Percentiles rank a stretch among this genome's conserved stretches.
Conservation (phyloP, 495 filamentous ascomycete species). For the Cercophora newfieldiana region DNA sequence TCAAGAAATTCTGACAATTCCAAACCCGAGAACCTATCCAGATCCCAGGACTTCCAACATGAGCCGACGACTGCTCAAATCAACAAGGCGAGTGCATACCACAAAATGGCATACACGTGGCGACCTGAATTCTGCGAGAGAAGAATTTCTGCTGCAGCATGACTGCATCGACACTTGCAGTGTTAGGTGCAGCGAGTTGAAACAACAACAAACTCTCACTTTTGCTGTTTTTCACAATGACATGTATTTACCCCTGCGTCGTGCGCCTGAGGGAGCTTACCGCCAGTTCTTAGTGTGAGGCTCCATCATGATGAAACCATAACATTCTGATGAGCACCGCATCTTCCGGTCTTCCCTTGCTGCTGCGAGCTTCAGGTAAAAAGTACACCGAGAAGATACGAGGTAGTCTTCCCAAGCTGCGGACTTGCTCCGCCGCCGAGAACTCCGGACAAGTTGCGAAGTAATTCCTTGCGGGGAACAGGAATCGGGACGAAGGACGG, state of each 20-base stretch:
- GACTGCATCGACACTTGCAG: slow-evolving; percentile 6
- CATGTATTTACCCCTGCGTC: slow-evolving; percentile 5
- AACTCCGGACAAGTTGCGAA: neutral
- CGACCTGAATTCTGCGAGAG: neutral
- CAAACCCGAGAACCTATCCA: too few relatives aligned
- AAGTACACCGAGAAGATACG: too few relatives aligned
- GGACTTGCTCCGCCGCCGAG: neutral
- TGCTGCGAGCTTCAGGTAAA: too few relatives aligned
- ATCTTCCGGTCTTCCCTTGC: neutral
- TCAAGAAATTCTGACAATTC: too few relatives aligned
- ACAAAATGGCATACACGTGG: slow-evolving; percentile 5
- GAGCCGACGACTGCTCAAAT: neutral
- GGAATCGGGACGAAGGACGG: neutral
- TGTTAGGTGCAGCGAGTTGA: neutral
- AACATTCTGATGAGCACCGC: neutral
- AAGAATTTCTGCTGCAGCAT: slow-evolving; percentile 4
- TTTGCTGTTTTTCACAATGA: neutral
- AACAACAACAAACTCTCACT: neutral
- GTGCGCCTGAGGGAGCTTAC: neutral
- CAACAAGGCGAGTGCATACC: neutral
- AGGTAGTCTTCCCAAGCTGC: neutral
- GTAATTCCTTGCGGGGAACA: neutral
- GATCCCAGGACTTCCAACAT: neutral
- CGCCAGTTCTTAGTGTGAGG: slow-evolving; percentile 4
- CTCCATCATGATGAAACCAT: neutral